Conservation (phyloP, 176 grass and related monocot genomes). For the Carex myosuroides region DNA sequence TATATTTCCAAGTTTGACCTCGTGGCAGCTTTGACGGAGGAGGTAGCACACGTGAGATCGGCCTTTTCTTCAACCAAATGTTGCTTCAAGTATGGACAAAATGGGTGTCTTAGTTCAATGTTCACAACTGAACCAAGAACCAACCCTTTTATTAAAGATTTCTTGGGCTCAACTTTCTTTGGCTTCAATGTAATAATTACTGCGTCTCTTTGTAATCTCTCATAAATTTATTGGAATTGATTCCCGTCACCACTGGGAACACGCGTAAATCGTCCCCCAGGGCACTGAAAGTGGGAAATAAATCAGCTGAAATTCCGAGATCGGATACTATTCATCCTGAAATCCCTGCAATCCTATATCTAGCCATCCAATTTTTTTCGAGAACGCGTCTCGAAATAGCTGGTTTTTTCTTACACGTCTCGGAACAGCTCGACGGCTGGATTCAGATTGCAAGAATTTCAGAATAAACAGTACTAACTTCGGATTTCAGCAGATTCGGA, state of each 20-base stretch:
- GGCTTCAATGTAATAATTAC: constrained; percentile 10
- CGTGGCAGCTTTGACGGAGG: constrained; percentile 21
- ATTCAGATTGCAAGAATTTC: too few species aligned
- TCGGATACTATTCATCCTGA: too few species aligned
- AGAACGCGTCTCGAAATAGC: too few species aligned
- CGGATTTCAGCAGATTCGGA: too few species aligned
- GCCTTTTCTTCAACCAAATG: constrained; percentile 7
- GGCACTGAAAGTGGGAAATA: neutral
- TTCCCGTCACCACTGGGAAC: neutral
- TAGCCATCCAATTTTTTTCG: too few species aligned
- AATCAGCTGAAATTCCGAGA: too few species aligned
- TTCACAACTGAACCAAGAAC: neutral
- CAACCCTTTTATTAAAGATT: neutral
- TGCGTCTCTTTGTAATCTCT: neutral
- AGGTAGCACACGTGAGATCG: constrained; percentile 12
- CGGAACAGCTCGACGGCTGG: too few species aligned
- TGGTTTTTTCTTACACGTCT: too few species aligned
- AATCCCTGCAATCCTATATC: too few species aligned
- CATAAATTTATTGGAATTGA: neutral
- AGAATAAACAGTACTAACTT: too few species aligned
- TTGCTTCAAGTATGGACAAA: constrained; percentile 18
- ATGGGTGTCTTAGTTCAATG: neutral
- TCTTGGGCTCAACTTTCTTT: neutral
- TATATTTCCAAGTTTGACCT: constrained; percentile 22
- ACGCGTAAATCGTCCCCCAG: neutral